These are phyloP conservation scores for Mycena citricolor DNA, from an alignment of 1,284 basidiomycete species.

Conservation along the genomic window DNA sequence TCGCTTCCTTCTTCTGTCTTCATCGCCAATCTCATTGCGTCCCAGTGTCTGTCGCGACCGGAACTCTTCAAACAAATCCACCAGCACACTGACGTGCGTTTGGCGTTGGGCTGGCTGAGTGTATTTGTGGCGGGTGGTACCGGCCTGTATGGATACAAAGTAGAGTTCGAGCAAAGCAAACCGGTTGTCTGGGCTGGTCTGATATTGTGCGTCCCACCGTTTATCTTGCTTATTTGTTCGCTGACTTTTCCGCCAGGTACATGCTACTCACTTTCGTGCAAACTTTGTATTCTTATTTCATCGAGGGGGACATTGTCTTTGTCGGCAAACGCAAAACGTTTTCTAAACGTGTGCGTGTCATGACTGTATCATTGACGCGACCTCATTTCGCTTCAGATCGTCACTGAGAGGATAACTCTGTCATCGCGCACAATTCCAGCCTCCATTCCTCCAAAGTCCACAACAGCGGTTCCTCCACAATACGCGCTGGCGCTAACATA, in stretches of 20 bases:
- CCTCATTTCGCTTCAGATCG: conserved; percentile 55
- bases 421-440: conserved; percentile 60
- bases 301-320: conserved; percentile 80
- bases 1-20: conserved; percentile 33
- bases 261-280: conserved; percentile 67
- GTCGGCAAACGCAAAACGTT: conserved; percentile 82
- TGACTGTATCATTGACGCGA: conserved; percentile 1
- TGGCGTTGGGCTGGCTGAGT: conserved; percentile 81
- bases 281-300: conserved; percentile 75
- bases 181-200: conserved; percentile 77
- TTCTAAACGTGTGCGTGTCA: conserved; percentile 67
- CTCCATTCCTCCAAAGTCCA: conserved; percentile 34
- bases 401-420: conserved; percentile 78
- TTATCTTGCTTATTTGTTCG: conserved; percentile 5
- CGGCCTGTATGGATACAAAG: conserved; percentile 80
- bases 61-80: conserved; percentile 84
- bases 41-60: conserved; percentile 75
- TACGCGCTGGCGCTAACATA: conserved; percentile 67
- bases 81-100: conserved; percentile 81
- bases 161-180: conserved; percentile 86
- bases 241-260: conserved; percentile 52
- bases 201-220: conserved; percentile 52
- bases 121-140: conserved; percentile 78
- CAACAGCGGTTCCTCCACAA: conserved; percentile 39
- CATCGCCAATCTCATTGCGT: conserved; percentile 8